Evolutionary conservation across 148 eudicot species (phyloP).

Genomic region (Tetragonia tetragonoides): DNA sequence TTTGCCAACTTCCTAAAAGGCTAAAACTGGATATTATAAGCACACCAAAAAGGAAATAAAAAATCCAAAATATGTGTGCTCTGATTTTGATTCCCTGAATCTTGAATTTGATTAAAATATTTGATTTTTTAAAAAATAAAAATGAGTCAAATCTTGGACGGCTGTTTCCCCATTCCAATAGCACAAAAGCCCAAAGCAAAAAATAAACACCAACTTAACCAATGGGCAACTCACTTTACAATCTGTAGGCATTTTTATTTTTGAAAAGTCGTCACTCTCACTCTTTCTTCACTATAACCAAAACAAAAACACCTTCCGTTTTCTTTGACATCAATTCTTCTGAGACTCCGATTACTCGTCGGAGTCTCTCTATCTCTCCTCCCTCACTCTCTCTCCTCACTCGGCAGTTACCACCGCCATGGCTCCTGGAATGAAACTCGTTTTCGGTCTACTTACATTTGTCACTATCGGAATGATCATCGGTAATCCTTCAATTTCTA

Average conservation of each 20-base stretch:
- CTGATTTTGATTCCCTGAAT: too few relatives aligned
- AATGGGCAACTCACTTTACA: neutral
- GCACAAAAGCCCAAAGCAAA: neutral
- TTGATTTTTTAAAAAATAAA: too few relatives aligned
- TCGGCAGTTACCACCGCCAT: slow-evolving; percentile 15
- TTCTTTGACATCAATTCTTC: neutral
- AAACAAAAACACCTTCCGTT: too few relatives aligned
- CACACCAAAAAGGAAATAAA: too few relatives aligned
- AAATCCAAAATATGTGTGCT: too few relatives aligned
- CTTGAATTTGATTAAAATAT: too few relatives aligned
- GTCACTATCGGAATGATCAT: slow-evolving; percentile 73
- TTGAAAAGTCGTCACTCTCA: neutral
- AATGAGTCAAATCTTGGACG: too few relatives aligned
- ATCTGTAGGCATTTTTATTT: neutral
- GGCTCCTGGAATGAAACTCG: slow-evolving; percentile 52
- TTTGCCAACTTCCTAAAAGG: too few relatives aligned
- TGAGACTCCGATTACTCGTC: neutral
- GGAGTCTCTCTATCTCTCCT: neutral
- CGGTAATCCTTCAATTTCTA: slow-evolving; percentile 35
- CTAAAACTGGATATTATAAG: too few relatives aligned
- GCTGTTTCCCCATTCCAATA: too few relatives aligned
- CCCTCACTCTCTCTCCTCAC: neutral
- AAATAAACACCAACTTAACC: neutral
- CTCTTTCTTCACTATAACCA: neutral
- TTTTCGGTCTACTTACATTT: slow-evolving; percentile 65